Percentiles rank a stretch among this genome's conserved stretches.
phyloP scores from a whole-genome alignment of 2,329 filamentous ascomycete genomes.

The Cyanodermella asteris region DNA sequence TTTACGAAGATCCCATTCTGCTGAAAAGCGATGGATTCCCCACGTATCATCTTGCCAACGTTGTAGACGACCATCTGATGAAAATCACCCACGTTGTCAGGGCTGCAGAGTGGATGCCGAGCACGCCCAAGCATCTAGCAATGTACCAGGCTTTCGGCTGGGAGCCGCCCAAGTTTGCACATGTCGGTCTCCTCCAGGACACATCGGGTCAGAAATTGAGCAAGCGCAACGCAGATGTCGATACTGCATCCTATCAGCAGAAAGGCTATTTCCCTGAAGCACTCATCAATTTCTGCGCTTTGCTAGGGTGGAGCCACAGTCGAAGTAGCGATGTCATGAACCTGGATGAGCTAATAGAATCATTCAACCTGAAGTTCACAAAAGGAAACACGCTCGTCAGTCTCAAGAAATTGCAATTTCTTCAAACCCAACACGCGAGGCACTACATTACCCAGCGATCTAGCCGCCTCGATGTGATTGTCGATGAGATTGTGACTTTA shows the following conservation, averaged over 20 bases:
- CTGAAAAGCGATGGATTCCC: constrained; percentile 81
- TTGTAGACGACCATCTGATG: constrained; percentile 92
- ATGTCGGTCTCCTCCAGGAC: constrained; percentile 55
- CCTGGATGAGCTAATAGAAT: constrained; percentile 44
- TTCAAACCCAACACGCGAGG: constrained; percentile 51
- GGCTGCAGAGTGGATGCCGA: constrained; percentile 88
- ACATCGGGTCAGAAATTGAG: constrained; percentile 54
- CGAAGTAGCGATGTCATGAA: constrained; percentile 47
- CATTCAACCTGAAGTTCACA: constrained; percentile 76
- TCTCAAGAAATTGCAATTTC: constrained; percentile 54
- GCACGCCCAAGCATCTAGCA: constrained; percentile 57
- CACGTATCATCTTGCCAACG: constrained; percentile 93
- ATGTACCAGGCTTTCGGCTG: constrained; percentile 62
- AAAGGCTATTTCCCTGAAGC: constrained; percentile 39
- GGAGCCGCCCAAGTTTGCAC: constrained; percentile 53
- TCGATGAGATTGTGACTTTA: constrained; percentile 14
- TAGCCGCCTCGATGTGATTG: constrained; percentile 18
- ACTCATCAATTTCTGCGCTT: constrained; percentile 59
- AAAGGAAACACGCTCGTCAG: constrained; percentile 73
- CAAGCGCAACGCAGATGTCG: constrained; percentile 53
- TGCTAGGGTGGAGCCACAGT: constrained; percentile 64
- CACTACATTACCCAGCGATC: constrained; percentile 25
- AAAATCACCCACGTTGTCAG: constrained; percentile 87
- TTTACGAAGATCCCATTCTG: constrained; percentile 66
- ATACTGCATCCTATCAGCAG: constrained; percentile 34